These are phyloP conservation scores for Geotrichum citri-aurantii DNA, from an alignment of 1,139 yeast species.

Conservation along the genomic window DNA sequence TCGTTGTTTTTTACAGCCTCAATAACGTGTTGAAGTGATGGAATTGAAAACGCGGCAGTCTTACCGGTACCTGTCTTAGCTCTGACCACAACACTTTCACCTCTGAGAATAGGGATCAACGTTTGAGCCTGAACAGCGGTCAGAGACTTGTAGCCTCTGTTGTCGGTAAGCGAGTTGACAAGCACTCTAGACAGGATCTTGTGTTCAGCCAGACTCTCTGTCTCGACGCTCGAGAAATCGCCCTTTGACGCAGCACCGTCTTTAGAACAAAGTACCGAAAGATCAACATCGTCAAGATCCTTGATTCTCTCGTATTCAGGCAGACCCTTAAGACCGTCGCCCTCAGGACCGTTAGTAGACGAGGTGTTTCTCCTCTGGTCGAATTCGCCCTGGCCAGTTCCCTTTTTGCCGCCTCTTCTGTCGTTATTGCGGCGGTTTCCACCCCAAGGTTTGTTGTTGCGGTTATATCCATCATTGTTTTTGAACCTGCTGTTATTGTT, in stretches of 20 bases:
- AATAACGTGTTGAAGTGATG: conserved; percentile 57
- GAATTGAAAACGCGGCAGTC: conserved; percentile 81
- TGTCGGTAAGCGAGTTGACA: conserved; percentile 34
- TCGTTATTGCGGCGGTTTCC: background rate
- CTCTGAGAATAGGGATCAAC: conserved; percentile 56
- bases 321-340: conserved; percentile 33
- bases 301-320: conserved; percentile 30
- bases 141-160: conserved; percentile 39
- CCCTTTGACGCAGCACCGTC: conserved; percentile 11
- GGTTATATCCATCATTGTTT: background rate
- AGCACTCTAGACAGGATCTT: conserved; percentile 32
- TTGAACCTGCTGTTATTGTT: background rate
- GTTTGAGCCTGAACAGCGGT: conserved; percentile 80
- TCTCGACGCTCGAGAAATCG: conserved; percentile 33
- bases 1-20: conserved; percentile 29
- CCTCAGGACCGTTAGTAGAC: conserved; percentile 26
- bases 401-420: conserved; percentile 6
- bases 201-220: conserved; percentile 28
- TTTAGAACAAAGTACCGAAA: conserved; percentile 12
- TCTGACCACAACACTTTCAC: conserved; percentile 65
- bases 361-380: conserved; percentile 21
- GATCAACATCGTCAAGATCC: conserved; percentile 21
- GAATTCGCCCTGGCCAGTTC: conserved; percentile 16
- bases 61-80: conserved; percentile 97
- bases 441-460: background rate